A percentile compares a stretch with the other conserved stretches of the same genome.
These are phyloP conservation scores for Pichia thaimueangensis DNA, from an alignment of 805 yeast genomes.

Conservation along the genomic window DNA sequence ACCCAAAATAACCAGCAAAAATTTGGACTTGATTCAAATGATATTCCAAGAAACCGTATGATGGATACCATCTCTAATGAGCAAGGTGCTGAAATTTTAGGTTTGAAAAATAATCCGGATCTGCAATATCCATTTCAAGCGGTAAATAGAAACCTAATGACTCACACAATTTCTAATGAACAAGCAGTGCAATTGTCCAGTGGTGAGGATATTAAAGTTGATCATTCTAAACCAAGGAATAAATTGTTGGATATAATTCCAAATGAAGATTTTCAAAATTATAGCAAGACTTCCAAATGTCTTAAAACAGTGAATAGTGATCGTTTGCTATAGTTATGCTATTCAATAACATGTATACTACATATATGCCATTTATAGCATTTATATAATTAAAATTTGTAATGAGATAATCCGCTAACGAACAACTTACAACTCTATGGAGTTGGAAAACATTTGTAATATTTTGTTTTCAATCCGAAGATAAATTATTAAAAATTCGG, in stretches of 20 bases:
- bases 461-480: too few species aligned
- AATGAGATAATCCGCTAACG: too few species aligned
- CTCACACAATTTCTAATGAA: slow-evolving; percentile 9
- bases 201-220: background rate
- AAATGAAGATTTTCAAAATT: slow-evolving; percentile 1
- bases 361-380: too few species aligned
- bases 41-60: slow-evolving; percentile 13
- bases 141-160: slow-evolving; percentile 2
- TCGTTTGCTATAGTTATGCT: too few species aligned
- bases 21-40: slow-evolving; percentile 6
- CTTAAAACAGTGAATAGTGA: too few species aligned
- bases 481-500: too few species aligned
- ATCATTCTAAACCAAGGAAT: slow-evolving; percentile 1
- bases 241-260: slow-evolving; percentile 7
- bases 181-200: background rate
- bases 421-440: too few species aligned
- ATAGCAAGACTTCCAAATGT: too few species aligned
- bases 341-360: too few species aligned
- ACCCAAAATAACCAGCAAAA: slow-evolving; percentile 13
- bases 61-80: slow-evolving; percentile 15
- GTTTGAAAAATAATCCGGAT: background rate
- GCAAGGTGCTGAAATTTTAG: slow-evolving; percentile 7
- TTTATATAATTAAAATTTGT: too few species aligned
- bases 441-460: too few species aligned
- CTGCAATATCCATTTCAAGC: background rate